Base-by-base conservation (phyloP, 257 asterid species). In the Nicotiana sylvestris region DNA sequence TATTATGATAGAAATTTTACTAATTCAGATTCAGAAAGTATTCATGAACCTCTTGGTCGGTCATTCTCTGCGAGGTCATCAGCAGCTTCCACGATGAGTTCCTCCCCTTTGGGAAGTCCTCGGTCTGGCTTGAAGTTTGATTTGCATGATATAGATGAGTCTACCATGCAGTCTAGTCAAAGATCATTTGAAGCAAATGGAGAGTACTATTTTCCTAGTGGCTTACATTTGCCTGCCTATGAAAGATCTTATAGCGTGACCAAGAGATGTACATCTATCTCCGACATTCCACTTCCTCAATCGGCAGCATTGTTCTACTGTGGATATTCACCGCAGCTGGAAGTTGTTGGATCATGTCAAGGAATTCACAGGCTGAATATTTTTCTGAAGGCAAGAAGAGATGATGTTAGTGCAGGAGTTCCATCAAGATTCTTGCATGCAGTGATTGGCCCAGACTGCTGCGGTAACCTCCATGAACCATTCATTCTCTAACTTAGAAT, bases 381-480 rank as follows among this genome's bases (percentile, higher is more conserved):
- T 84, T 92, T 90, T 84, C 91, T 94, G 64, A 90, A 87, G 87
- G 90, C 88, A 87, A 89, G 84, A 81, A 91, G 88, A 84, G 89
- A 82, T 76, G 92, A 91, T 15, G 91, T 93, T 69, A 91, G 83
- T 81, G 88, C 92, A 74, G 97, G 97, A 74, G 92, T 89, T 77
- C 97, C 97, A 51, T 96, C 97, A 85, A 86, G 84, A 87, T 93
- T 93, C 86, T 81, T 94, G 88, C 98, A 87, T 78, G 98, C 94
- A 9, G 91, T 93, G 86, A 89, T 90, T 83, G 97, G 97, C 27
- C 93, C 94, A 5, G 87, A 86, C 84, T 77, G 55, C 84, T 86
- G 88, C 56, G 98, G 98, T 94, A 86, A 89, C 9, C 12, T 29
- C 80, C 10, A 76, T 1, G 29, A 29, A 76, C 80, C 46, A 27